Conservation (phyloP, 352 stramenopile genomes). For the Phytophthora niederhauseri region DNA sequence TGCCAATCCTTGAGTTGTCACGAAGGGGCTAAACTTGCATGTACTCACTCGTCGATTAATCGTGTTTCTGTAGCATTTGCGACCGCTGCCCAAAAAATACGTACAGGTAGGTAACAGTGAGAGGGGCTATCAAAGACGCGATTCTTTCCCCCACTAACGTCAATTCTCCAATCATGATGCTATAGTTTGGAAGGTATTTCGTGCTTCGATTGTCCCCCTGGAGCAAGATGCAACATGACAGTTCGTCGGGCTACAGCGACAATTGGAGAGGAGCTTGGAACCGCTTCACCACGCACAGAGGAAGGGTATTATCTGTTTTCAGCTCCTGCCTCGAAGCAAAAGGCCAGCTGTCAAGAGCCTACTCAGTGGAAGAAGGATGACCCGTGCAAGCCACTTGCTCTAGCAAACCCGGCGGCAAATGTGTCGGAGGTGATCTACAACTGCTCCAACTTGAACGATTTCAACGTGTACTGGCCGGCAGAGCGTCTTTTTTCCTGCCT, state of each 20-base stretch:
- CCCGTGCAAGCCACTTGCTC: constrained; percentile 47
- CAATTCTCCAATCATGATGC: too few species aligned
- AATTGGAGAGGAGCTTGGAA: constrained; percentile 49
- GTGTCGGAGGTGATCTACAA: constrained; percentile 48
- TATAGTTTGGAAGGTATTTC: constrained; percentile 58
- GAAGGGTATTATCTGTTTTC: constrained; percentile 66
- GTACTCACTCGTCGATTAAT: too few species aligned
- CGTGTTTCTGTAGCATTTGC: constrained; percentile 45
- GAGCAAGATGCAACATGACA: constrained; percentile 53
- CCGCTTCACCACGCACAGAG: constrained; percentile 55
- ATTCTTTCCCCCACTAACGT: too few species aligned
- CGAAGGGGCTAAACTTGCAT: too few species aligned
- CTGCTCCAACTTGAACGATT: constrained; percentile 42
- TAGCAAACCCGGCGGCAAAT: constrained; percentile 10
- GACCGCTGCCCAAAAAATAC: constrained; percentile 51
- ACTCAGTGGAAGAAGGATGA: constrained; percentile 51
- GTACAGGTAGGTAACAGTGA: constrained; percentile 55
- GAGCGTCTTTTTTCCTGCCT: constrained; percentile 69
- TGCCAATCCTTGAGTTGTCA: too few species aligned
- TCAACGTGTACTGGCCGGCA: constrained; percentile 61
- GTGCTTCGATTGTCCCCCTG: constrained; percentile 62
- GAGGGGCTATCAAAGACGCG: background rate
- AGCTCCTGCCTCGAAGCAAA: constrained; percentile 48
- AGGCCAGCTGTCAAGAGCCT: constrained; percentile 35
- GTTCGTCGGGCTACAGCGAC: constrained; percentile 61